Evolutionary conservation across 2,329 filamentous ascomycete genomes (phyloP).

Genomic region (Dothistroma septosporum): DNA sequence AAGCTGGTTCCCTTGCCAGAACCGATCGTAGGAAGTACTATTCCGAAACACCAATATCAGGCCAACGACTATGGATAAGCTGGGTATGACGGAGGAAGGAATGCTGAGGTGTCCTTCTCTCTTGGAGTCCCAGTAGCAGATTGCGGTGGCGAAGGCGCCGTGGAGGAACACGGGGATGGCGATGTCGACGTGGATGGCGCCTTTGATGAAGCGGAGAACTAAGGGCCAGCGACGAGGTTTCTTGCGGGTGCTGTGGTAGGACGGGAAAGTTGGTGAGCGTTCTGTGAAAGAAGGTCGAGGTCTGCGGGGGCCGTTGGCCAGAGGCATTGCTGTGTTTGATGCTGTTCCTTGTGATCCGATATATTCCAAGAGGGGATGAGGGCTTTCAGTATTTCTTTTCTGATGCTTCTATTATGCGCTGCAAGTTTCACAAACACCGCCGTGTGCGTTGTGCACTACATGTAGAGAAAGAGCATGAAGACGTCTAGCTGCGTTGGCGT

Average conservation of each 20-base stretch:
- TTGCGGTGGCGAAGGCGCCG: conserved; percentile 54
- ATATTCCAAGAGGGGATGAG: neutral
- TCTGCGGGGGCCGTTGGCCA: neutral
- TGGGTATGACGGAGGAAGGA: conserved; percentile 58
- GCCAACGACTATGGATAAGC: conserved; percentile 62
- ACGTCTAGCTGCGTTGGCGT: neutral
- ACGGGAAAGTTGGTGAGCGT: conserved; percentile 40
- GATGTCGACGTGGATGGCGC: conserved; percentile 58
- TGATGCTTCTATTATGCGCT: neutral
- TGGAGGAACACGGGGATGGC: conserved; percentile 55
- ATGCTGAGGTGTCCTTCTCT: conserved; percentile 49
- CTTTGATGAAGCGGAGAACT: conserved; percentile 61
- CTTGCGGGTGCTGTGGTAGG: conserved; percentile 43
- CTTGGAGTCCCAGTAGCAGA: conserved; percentile 53
- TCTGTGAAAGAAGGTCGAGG: conserved; percentile 9
- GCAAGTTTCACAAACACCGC: neutral
- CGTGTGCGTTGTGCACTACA: conserved; percentile 5
- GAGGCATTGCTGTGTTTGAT: conserved; percentile 2
- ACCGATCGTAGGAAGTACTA: conserved; percentile 60
- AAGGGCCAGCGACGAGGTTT: conserved; percentile 57
- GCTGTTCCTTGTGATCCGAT: neutral
- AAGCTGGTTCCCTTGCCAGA: conserved; percentile 51
- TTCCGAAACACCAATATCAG: conserved; percentile 66
- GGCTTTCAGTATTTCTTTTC: neutral
- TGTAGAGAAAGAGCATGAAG: neutral